Base-by-base conservation (phyloP, 495 filamentous ascomycete genomes). In the Daldinia vernicosa region DNA sequence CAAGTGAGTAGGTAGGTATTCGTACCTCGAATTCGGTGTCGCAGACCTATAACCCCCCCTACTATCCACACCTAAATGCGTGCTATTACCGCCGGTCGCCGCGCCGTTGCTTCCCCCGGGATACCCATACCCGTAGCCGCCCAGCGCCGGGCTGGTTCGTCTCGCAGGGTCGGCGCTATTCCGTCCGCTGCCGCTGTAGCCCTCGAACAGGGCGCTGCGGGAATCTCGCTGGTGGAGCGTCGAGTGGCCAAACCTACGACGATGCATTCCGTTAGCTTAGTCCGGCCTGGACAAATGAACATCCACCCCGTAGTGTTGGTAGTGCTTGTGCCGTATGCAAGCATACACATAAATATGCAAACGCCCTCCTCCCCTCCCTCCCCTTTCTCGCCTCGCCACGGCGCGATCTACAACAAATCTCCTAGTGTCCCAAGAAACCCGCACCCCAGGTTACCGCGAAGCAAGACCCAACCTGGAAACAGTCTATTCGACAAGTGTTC, bases 141-240 rank as follows among this genome's bases (percentile, higher is more conserved):
- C 85, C 64, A 85, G 85, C 28, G 81, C 79, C 58, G 84, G 84
- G 76, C 80, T 83, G 14, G 83, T 82, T 22, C 88, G 87, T 71
- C 78, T 83, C 69, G 78, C 78, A 54, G 82, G 84, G 50, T 83
- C 81, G 59, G 66, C 66, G 61, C 70, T 73, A 53, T 60, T 69
- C 22, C 70, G 62, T 76, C 83, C 82, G 70, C 88, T 86, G 75
- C 90, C 90, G 74, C 85, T 87, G 81, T 97, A 97, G 76, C 88
- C 86, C 71, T 92, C 91, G 85, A 98, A 98, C 76, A 98, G 92
- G 70, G 92, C 89, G 71, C 87, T 89, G 80, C 94, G 93, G 61
- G 93, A 90, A 80, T 97, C 93, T 74, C 93, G 93, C 77, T 95
- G 91, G 80, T 92, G 90, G 72, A 91, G 88, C 70, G 81, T 80